Evolutionary conservation across 139 green algal species (phyloP).

Genomic region (Astrephomene gubernaculifera): DNA sequence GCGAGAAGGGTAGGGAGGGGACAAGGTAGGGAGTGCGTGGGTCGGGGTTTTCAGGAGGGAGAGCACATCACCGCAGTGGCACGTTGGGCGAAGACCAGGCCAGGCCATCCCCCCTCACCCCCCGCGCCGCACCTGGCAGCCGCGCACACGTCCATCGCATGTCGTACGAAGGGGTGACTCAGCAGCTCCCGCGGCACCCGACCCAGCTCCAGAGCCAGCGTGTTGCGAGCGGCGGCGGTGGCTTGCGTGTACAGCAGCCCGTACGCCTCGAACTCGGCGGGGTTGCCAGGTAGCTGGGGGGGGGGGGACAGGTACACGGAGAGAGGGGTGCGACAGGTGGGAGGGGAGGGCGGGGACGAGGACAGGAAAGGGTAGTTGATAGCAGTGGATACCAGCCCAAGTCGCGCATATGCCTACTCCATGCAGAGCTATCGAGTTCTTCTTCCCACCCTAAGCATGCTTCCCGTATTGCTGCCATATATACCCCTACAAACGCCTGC

Average conservation of each 20-base stretch:
- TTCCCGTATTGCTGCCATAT: too few species aligned
- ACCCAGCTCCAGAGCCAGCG: constrained; percentile 54
- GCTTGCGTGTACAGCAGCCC: constrained; percentile 71
- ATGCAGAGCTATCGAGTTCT: too few species aligned
- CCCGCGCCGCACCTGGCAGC: constrained; percentile 41
- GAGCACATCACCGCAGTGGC: too few species aligned
- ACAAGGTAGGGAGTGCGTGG: too few species aligned
- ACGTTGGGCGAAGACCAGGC: too few species aligned
- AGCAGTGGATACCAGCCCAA: too few species aligned
- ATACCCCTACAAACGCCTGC: too few species aligned
- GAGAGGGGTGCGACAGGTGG: not conserved
- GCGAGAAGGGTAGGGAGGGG: too few species aligned
- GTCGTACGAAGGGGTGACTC: constrained; percentile 47
- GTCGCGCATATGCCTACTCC: too few species aligned
- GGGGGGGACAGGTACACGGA: not conserved
- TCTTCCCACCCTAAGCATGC: too few species aligned
- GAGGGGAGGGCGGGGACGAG: not conserved
- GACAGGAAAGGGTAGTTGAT: too few species aligned
- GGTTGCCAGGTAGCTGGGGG: constrained; percentile 50
- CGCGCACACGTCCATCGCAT: constrained; percentile 54
- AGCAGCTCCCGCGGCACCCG: constrained; percentile 38
- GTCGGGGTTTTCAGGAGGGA: too few species aligned
- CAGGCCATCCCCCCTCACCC: not conserved
- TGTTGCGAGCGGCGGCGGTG: constrained; percentile 29
- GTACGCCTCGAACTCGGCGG: constrained; percentile 79